Evolutionary conservation across 768 basidiomycete species (phyloP).

Genomic region (Xerocomellus chrysenteron): DNA sequence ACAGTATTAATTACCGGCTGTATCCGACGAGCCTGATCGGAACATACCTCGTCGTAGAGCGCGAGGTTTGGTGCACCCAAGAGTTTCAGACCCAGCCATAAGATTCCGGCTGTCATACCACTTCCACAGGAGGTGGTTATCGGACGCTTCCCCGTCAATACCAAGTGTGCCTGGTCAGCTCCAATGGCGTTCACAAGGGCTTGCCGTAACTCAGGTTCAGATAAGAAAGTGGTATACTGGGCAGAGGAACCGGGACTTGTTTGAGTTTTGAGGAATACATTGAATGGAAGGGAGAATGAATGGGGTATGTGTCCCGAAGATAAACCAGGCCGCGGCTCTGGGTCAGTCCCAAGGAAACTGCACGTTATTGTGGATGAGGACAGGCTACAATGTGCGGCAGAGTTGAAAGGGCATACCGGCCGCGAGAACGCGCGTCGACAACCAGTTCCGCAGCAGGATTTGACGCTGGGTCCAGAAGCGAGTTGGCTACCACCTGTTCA

Average conservation of each 20-base stretch:
- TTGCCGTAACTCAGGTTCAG: constrained; percentile 54
- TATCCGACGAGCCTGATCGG: constrained; percentile 1
- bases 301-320: constrained; percentile 92
- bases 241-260: constrained; percentile 33
- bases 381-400: neutral
- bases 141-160: constrained; percentile 58
- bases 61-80: constrained; percentile 59
- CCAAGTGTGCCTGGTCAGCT: constrained; percentile 46
- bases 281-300: constrained; percentile 85
- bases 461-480: constrained; percentile 43
- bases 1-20: constrained; percentile 17
- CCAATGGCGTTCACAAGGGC: constrained; percentile 69
- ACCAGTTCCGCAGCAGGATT: constrained; percentile 61
- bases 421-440: constrained; percentile 84
- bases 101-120: constrained; percentile 95
- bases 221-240: constrained; percentile 59
- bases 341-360: constrained; percentile 78
- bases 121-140: constrained; percentile 87
- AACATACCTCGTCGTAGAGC: constrained; percentile 91
- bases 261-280: constrained; percentile 56
- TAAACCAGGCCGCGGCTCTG: constrained; percentile 87
- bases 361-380: constrained; percentile 8
- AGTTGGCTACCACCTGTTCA: constrained; percentile 76
- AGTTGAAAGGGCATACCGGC: constrained; percentile 51
- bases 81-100: constrained; percentile 89